Base-by-base conservation (phyloP, 305 asterid genomes). In the Fraxinus ornus region DNA sequence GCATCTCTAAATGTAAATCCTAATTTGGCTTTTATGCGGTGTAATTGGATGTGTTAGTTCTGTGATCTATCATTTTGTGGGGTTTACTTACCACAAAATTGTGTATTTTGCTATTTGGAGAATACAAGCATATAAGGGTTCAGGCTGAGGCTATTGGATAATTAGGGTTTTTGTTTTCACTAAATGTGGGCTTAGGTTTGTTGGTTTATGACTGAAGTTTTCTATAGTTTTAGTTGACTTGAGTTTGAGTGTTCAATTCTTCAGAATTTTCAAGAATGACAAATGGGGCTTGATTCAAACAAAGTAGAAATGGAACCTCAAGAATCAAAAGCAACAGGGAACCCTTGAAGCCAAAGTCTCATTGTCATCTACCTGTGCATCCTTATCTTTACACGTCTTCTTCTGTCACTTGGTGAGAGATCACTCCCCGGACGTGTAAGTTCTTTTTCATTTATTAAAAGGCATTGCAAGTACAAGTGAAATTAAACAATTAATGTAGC, bases 361-460 rank as follows among this genome's bases (percentile, higher is more conserved):
- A n/a, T n/a, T n/a, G n/a, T n/a, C n/a, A n/a, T n/a, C n/a, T n/a
- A n/a, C n/a, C n/a, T n/a, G n/a, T n/a, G n/a, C n/a, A n/a, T n/a
- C n/a, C n/a, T n/a, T n/a, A n/a, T n/a, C n/a, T 92, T 94, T 52
- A 95, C 99, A 75, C 97, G 91, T 84, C 96, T 95, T 80, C 94
- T 95, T 64, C 87, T 95, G 49, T 92, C 96, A 5, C 98, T 95
- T 68, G 99, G 98, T 5, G 99, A 95, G 90, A 92, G 99, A 81
- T 95, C 98, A 79, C 93, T 94, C 44, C 98, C 97, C 4, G 93
- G 92, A 81, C 83, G 99, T 88, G 99, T 95, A 93, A 91, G 89
- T 71, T 36, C 5, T 71, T 33, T 7, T 32, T 71, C 76, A 17
- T 71, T 30, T 32, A 32, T 5, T 17, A 2, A 30, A 13, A 13